Evolutionary conservation across 2,329 filamentous ascomycete species (phyloP).

Genomic region (Sclerotinia subarctica): DNA sequence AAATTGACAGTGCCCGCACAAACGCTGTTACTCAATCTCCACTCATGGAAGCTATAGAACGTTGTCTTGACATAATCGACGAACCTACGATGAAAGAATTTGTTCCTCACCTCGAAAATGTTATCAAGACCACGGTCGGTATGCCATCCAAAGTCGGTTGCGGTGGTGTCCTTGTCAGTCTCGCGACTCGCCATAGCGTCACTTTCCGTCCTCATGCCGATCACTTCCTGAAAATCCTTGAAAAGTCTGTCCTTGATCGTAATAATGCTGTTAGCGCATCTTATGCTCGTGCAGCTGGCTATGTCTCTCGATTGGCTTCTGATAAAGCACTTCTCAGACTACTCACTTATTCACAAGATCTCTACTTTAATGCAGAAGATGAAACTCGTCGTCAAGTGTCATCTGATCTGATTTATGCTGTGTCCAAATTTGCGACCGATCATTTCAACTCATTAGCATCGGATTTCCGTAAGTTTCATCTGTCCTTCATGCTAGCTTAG

Average conservation of each 20-base stretch:
- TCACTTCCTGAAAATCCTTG: constrained; percentile 71
- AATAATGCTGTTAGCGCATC: constrained; percentile 92
- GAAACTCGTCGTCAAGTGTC: constrained; percentile 70
- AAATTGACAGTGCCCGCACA: constrained; percentile 84
- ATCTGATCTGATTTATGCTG: constrained; percentile 76
- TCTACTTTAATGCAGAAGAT: constrained; percentile 82
- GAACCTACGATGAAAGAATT: constrained; percentile 72
- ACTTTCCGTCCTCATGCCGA: constrained; percentile 74
- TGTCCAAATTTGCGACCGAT: constrained; percentile 85
- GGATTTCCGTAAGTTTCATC: constrained; percentile 45
- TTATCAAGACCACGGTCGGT: constrained; percentile 82
- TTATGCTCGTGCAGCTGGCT: constrained; percentile 83
- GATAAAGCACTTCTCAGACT: constrained; percentile 51
- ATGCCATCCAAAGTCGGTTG: constrained; percentile 94
- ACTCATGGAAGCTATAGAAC: constrained; percentile 87
- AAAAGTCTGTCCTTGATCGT: constrained; percentile 80
- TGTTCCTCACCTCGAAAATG: constrained; percentile 67
- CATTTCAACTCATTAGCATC: constrained; percentile 76
- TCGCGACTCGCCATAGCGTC: constrained; percentile 75
- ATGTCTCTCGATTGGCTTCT: constrained; percentile 64
- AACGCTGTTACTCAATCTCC: constrained; percentile 80
- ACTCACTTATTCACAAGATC: constrained; percentile 53
- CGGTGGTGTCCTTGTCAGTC: constrained; percentile 75
- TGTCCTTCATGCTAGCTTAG: too few species aligned
- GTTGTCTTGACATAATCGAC: constrained; percentile 81